A percentile compares a stretch with the other conserved stretches of the same genome.
These are phyloP conservation scores for Clonostachys solani DNA, from an alignment of 2,329 filamentous ascomycete species.

Conservation along the genomic window DNA sequence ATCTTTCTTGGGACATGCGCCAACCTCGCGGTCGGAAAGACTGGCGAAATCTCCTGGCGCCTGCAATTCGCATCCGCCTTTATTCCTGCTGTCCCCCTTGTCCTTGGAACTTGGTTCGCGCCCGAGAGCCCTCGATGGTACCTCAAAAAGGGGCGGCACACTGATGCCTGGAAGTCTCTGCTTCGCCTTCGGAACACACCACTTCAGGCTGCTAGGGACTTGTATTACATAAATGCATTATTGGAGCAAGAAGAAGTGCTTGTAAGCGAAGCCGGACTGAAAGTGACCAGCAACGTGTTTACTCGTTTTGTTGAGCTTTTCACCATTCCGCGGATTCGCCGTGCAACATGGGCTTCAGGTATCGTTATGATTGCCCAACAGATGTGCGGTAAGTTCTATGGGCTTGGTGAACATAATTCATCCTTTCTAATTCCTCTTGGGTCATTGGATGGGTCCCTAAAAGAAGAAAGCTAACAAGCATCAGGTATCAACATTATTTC, in stretches of 20 bases:
- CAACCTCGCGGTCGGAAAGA: conserved; percentile 59
- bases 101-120: conserved; percentile 53
- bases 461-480: too few species aligned
- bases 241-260: conserved; percentile 24
- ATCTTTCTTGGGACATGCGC: conserved; percentile 65
- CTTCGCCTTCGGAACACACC: conserved; percentile 51
- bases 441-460: not conserved
- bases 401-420: conserved; percentile 8
- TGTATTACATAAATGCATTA: conserved; percentile 53
- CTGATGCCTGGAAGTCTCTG: conserved; percentile 52
- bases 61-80: conserved; percentile 62
- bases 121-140: conserved; percentile 64
- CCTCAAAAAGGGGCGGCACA: conserved; percentile 55
- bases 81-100: conserved; percentile 58
- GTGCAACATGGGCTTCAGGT: conserved; percentile 27
- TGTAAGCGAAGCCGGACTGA: conserved; percentile 13
- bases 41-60: conserved; percentile 56
- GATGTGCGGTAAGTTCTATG: conserved; percentile 10
- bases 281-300: conserved; percentile 17
- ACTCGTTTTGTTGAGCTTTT: conserved; percentile 40
- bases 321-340: conserved; percentile 36
- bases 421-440: too few species aligned
- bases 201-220: conserved; percentile 57
- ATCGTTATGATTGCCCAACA: conserved; percentile 24
- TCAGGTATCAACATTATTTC: conserved; percentile 32